Base-by-base conservation (phyloP, 2,329 filamentous ascomycete genomes). In the Claviceps capensis region DNA sequence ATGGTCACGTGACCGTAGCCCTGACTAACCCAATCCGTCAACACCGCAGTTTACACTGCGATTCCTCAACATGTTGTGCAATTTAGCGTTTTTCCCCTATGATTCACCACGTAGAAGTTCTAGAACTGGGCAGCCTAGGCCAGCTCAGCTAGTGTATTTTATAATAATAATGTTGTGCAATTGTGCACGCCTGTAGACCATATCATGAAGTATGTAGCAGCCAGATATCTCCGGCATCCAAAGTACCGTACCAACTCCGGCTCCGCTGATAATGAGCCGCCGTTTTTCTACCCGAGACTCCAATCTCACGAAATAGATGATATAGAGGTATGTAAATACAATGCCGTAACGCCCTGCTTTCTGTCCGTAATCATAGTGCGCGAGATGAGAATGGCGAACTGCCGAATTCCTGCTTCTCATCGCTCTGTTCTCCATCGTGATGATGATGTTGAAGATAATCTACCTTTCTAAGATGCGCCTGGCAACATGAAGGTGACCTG, bases 301-400 rank as follows among this genome's bases (percentile, higher is more conserved):
- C 30, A 9, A 8, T 19, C 34, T 11, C 3, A 38, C 11, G 22
- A 42, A 14, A 14, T 6, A 30, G 4, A 3, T 26, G 16, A 14
- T 19, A 30, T 1, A 34, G 4, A 41, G 14, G 3, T 19, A 22
- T 22, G 22, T 44, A 14, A 41, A 34, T 22, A n/a, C 19, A 17
- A 43, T 43, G 26, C 48, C 40, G 40, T 36, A 22, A 44, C 48
- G 48, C 48, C 40, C n/a, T 41, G 48, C 40, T 49, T 49, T 44
- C 44, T 7, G 30, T 49, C 11, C 26, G 48, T 17, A 48, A 40
- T 30, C n/a, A 44, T 37, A 40, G 36, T 36, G 22, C 40, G 40
- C 4, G 13, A 7, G 37, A 49, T 26, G 40, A 3, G 8, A n/a
- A 42, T 23, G 17, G 17, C 6, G 22, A 36, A n/a, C 13, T 23